Percentiles rank a stretch among this genome's conserved stretches.
Conservation (phyloP, 176 grass and related monocot genomes). For the Panicum miliaceum region DNA sequence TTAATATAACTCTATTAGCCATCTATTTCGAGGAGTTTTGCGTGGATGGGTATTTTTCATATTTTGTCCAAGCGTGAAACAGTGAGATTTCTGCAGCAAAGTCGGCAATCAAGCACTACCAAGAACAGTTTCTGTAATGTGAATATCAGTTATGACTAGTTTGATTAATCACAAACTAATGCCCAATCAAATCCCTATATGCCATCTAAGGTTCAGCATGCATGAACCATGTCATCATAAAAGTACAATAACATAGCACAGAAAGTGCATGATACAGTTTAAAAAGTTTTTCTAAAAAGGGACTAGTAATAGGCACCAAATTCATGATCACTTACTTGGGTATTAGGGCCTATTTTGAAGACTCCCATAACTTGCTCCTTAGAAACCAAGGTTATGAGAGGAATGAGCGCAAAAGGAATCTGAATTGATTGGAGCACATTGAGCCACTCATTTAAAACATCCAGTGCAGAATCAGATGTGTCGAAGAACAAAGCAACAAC, state of each 20-base stretch:
- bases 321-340: slow-evolving; percentile 59
- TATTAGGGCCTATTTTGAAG: slow-evolving; percentile 77
- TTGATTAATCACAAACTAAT: background rate
- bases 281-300: background rate
- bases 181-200: background rate
- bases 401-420: slow-evolving; percentile 95
- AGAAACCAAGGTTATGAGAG: slow-evolving; percentile 88
- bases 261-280: background rate
- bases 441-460: slow-evolving; percentile 95
- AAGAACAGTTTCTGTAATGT: background rate
- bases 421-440: slow-evolving; percentile 97
- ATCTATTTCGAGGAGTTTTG: background rate
- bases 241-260: background rate
- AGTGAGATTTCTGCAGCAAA: background rate
- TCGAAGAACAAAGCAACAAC: slow-evolving; percentile 85
- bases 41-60: background rate
- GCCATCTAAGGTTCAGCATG: background rate
- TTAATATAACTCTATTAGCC: background rate
- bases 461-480: slow-evolving; percentile 79
- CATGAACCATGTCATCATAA: background rate
- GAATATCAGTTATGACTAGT: background rate
- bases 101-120: background rate
- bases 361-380: slow-evolving; percentile 91
- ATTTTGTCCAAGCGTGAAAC: background rate
- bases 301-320: background rate